These are phyloP conservation scores for Penicillium simplicissimum DNA, from an alignment of 495 filamentous ascomycete genomes.

Conservation along the genomic window DNA sequence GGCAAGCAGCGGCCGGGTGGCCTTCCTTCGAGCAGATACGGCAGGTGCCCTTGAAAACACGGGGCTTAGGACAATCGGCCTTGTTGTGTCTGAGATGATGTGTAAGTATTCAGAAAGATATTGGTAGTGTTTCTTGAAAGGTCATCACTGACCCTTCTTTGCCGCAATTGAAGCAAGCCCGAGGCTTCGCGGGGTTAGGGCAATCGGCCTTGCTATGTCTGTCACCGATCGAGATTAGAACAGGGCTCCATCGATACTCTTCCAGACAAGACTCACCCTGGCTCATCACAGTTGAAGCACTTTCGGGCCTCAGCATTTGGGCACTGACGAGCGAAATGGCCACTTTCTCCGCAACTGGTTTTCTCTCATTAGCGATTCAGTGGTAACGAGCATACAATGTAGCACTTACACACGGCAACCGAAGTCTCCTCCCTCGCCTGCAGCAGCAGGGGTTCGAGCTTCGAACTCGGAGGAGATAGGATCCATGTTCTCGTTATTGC, in stretches of 20 bases:
- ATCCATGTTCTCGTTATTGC: not conserved
- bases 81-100: conserved; percentile 55
- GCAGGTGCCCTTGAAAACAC: conserved; percentile 71
- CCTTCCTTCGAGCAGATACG: conserved; percentile 70
- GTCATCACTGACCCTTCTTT: conserved; percentile 42
- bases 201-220: conserved; percentile 58
- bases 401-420: conserved; percentile 50
- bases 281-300: conserved; percentile 67
- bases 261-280: conserved; percentile 45
- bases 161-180: conserved; percentile 67
- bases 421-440: conserved; percentile 19
- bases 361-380: conserved; percentile 6
- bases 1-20: conserved; percentile 71
- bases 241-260: not conserved
- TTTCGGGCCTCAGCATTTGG: conserved; percentile 55
- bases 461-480: conserved; percentile 2
- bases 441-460: not conserved
- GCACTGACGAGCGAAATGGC: conserved; percentile 65
- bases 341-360: conserved; percentile 51
- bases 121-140: not conserved
- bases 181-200: conserved; percentile 39
- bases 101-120: not conserved
- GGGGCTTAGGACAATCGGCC: conserved; percentile 65
- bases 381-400: not conserved
- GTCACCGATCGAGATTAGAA: not conserved